Percentiles rank a stretch among this genome's conserved stretches.
These are phyloP conservation scores for Boechera retrofracta DNA, from an alignment of 345 rosid species.

Conservation along the genomic window DNA sequence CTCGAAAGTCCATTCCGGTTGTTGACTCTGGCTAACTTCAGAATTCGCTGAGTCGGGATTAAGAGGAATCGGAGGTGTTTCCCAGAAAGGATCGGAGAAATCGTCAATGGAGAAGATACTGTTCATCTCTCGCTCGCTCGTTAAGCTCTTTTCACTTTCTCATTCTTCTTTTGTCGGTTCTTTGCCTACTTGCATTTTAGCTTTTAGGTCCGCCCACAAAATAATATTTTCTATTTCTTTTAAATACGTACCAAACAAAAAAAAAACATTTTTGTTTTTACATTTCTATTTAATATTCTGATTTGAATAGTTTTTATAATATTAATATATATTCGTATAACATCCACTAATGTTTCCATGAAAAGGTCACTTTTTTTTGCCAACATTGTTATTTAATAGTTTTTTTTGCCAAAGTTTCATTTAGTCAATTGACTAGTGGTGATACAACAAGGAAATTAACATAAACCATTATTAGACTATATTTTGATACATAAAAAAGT, in stretches of 20 bases:
- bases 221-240: conserved; percentile 24
- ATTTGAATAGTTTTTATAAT: background rate
- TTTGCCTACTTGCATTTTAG: conserved; percentile 28
- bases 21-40: conserved; percentile 52
- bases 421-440: background rate
- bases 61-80: conserved; percentile 44
- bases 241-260: too few species aligned
- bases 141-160: conserved; percentile 18
- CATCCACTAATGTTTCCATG: background rate
- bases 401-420: background rate
- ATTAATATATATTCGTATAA: background rate
- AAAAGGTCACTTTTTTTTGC: background rate
- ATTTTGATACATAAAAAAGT: background rate
- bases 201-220: conserved; percentile 19
- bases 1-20: conserved; percentile 73
- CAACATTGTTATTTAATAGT: background rate
- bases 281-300: background rate
- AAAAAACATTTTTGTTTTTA: background rate
- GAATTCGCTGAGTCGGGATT: conserved; percentile 21
- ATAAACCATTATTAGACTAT: background rate
- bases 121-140: conserved; percentile 48
- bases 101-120: conserved; percentile 68
- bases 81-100: conserved; percentile 75
- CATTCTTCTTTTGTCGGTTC: conserved; percentile 24
- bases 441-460: background rate